phyloP scores from a whole-genome alignment of 2,329 filamentous ascomycete species.

The Nigrospora osmanthi region DNA sequence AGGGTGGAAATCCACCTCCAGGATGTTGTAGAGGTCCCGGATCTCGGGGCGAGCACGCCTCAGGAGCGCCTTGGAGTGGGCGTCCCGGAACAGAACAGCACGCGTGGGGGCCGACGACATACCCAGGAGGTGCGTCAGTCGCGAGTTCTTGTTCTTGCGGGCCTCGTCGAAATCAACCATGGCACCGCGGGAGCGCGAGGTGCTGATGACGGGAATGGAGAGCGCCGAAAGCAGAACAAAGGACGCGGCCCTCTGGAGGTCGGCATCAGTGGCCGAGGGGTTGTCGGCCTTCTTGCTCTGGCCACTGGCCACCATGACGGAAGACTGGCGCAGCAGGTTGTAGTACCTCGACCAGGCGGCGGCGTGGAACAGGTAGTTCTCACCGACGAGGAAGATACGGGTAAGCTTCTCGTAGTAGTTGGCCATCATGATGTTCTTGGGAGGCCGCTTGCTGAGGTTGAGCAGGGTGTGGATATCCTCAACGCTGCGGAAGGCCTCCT shows the following conservation, averaged over 20 bases:
- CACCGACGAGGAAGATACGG: slow-evolving; percentile 95
- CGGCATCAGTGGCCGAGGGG: slow-evolving; percentile 78
- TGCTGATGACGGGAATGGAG: slow-evolving; percentile 99
- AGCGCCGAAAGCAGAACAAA: slow-evolving; percentile 93
- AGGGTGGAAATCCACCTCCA: slow-evolving; percentile 98
- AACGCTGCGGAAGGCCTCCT: slow-evolving; percentile 98
- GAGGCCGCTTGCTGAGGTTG: slow-evolving; percentile 93
- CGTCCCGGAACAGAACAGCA: slow-evolving; percentile 88
- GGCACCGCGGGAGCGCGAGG: slow-evolving; percentile 87
- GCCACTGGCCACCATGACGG: slow-evolving; percentile 71
- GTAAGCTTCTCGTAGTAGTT: slow-evolving; percentile 99
- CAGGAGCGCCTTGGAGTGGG: slow-evolving; percentile 86
- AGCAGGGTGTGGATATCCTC: slow-evolving; percentile 98
- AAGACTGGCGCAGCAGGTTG: slow-evolving; percentile 88
- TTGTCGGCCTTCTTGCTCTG: slow-evolving; percentile 93
- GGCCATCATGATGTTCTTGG: slow-evolving; percentile 99
- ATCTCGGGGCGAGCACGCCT: slow-evolving; percentile 93
- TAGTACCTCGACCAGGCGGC: slow-evolving; percentile 97
- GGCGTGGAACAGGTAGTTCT: slow-evolving; percentile 99
- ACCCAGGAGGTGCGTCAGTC: slow-evolving; percentile 89
- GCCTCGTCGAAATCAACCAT: slow-evolving; percentile 96
- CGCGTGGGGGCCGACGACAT: slow-evolving; percentile 88
- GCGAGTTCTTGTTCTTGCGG: slow-evolving; percentile 97
- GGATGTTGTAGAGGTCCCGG: slow-evolving; percentile 93
- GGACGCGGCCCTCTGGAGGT: slow-evolving; percentile 89